These are phyloP conservation scores for Mucor velutinosus DNA, from an alignment of 371 early-diverging fungal genomes.

Conservation along the genomic window DNA sequence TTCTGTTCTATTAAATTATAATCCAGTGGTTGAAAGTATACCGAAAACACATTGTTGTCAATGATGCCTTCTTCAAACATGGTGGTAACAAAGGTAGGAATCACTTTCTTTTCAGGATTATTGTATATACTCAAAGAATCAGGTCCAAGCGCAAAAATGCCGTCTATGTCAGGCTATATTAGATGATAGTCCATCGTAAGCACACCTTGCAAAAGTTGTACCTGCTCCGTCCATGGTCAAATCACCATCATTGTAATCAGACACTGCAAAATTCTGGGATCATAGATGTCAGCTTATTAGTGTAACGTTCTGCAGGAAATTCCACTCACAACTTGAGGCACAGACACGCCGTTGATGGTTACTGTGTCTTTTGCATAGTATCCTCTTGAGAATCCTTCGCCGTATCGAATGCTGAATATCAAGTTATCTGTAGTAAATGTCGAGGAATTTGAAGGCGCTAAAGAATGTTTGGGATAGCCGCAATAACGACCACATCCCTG, in stretches of 20 bases:
- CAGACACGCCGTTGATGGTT: constrained; percentile 24
- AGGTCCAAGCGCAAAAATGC: constrained; percentile 48
- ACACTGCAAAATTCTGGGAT: constrained; percentile 40
- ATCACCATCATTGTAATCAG: constrained; percentile 49
- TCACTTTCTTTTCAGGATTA: constrained; percentile 28
- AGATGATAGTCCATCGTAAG: background rate
- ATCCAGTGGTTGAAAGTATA: constrained; percentile 39
- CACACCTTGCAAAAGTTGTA: background rate
- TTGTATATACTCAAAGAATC: constrained; percentile 38
- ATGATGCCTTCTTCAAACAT: constrained; percentile 38
- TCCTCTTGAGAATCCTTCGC: constrained; percentile 44
- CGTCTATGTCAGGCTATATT: constrained; percentile 19
- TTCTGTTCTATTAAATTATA: constrained; percentile 2
- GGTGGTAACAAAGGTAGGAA: constrained; percentile 40
- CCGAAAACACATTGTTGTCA: constrained; percentile 38
- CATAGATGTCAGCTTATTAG: background rate
- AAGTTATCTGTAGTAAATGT: constrained; percentile 19
- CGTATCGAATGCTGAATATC: constrained; percentile 41
- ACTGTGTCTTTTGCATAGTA: constrained; percentile 44
- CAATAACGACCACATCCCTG: constrained; percentile 35
- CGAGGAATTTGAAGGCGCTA: constrained; percentile 23
- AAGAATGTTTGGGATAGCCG: constrained; percentile 36
- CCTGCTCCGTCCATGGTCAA: constrained; percentile 36
- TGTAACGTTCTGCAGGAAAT: background rate
- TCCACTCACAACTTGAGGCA: constrained; percentile 32